Evolutionary conservation across 345 rosid species (phyloP).

Genomic region (Pugionium dolabratum): DNA sequence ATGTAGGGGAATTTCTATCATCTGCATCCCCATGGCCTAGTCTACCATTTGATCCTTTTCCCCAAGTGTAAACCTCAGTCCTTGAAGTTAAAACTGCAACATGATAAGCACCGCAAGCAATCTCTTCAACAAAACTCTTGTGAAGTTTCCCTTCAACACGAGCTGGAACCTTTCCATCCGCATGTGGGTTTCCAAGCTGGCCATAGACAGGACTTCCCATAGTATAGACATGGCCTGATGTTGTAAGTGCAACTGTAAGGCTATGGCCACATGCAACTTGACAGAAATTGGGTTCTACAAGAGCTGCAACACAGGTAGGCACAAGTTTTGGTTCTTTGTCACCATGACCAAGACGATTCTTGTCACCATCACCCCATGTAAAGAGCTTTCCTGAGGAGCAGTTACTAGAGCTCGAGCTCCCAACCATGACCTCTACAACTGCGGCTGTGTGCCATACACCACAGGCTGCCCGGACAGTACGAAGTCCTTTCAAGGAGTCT

Average conservation of each 20-base stretch:
- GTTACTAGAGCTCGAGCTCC: conserved; percentile 91
- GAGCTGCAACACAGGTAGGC: conserved; percentile 97
- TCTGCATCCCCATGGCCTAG: conserved; percentile 92
- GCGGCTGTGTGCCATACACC: conserved; percentile 95
- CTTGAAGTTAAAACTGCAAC: conserved; percentile 88
- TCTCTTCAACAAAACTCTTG: conserved; percentile 86
- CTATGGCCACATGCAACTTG: conserved; percentile 97
- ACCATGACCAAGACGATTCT: conserved; percentile 95
- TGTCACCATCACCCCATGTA: conserved; percentile 99
- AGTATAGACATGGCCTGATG: conserved; percentile 85
- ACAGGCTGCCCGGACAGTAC: conserved; percentile 61
- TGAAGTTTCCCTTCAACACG: conserved; percentile 92
- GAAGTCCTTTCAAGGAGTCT: conserved; percentile 58
- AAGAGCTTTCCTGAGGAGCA: conserved; percentile 94
- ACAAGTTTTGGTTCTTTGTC: conserved; percentile 92
- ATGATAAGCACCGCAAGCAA: conserved; percentile 96
- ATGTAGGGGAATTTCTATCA: conserved; percentile 76
- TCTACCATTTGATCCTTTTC: conserved; percentile 97
- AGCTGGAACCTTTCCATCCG: conserved; percentile 86
- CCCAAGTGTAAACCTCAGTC: conserved; percentile 98
- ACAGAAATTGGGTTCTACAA: conserved; percentile 94
- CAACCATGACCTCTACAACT: conserved; percentile 96
- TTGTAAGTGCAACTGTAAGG: conserved; percentile 86
- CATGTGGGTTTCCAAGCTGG: conserved; percentile 85
- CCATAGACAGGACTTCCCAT: conserved; percentile 99